phyloP scores from a whole-genome alignment of 2,329 filamentous ascomycete genomes.

The Rhynchosporium graminicola region DNA sequence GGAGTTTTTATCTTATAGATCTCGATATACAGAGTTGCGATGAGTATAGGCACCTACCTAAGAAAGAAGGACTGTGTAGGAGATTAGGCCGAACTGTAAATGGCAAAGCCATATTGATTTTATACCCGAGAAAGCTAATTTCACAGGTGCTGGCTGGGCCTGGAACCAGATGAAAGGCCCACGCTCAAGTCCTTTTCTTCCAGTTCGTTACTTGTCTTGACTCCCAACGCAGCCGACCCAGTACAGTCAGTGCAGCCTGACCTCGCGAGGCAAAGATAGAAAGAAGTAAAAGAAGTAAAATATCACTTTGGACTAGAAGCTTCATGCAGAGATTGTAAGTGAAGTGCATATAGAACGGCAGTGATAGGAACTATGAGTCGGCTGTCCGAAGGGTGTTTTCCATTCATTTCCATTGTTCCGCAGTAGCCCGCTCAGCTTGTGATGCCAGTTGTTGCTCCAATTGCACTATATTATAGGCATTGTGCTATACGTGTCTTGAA shows the following conservation, averaged over 20 bases:
- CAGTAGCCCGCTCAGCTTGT: neutral
- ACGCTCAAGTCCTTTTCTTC: neutral
- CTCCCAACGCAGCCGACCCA: conserved; percentile 7
- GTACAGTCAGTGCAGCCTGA: neutral
- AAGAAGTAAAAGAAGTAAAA: too few relatives aligned
- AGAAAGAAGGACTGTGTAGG: too few relatives aligned
- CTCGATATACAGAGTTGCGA: too few relatives aligned
- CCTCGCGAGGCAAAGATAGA: too few relatives aligned
- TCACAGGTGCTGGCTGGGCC: neutral
- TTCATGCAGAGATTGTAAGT: neutral
- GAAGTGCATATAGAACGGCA: neutral
- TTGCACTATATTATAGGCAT: neutral
- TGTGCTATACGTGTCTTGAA: neutral
- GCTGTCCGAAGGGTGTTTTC: neutral
- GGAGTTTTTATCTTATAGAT: too few relatives aligned
- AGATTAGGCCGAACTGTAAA: neutral
- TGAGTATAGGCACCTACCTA: neutral
- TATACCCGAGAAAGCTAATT: neutral
- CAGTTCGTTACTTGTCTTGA: neutral
- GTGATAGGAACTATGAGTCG: neutral
- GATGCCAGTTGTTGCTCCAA: too few relatives aligned
- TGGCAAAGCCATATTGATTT: neutral
- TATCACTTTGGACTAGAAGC: too few relatives aligned
- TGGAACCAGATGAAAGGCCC: neutral
- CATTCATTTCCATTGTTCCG: neutral